phyloP scores from a whole-genome alignment of 257 asterid species.

The Misopates orontium region DNA sequence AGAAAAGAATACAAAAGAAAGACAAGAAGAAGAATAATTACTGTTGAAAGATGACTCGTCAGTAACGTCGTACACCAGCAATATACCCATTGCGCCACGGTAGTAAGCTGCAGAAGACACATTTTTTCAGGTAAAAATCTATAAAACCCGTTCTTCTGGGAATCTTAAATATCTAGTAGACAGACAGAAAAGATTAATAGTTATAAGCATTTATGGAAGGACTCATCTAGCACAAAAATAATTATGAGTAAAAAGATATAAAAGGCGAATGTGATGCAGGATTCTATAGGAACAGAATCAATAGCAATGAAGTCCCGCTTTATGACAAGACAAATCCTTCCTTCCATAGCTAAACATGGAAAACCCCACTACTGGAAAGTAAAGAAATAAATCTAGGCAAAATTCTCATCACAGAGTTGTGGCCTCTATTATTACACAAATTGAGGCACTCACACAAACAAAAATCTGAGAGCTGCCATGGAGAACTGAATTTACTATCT shows the following conservation, averaged over 20 bases:
- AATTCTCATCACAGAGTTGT: neutral
- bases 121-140: slow-evolving; percentile 11
- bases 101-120: slow-evolving; percentile 63
- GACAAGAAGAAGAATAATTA: slow-evolving; percentile 35
- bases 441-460: neutral
- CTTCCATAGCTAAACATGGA: neutral
- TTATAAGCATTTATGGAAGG: neutral
- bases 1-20: slow-evolving; percentile 7
- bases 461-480: neutral
- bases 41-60: slow-evolving; percentile 80
- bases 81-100: slow-evolving; percentile 89
- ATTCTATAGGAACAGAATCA: neutral
- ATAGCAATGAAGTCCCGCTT: too few species aligned
- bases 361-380: neutral
- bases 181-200: neutral
- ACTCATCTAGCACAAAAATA: neutral
- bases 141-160: neutral
- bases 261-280: neutral
- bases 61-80: slow-evolving; percentile 82
- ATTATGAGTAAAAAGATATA: neutral
- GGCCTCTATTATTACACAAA: neutral
- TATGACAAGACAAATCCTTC: neutral
- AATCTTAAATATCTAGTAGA: neutral
- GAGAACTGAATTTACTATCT: slow-evolving; percentile 1
- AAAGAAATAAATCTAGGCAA: slow-evolving; percentile 1